A percentile compares a stretch with the other conserved stretches of the same genome.
Conservation (phyloP, 768 basidiomycete species). For the Gyrodon lividus region DNA sequence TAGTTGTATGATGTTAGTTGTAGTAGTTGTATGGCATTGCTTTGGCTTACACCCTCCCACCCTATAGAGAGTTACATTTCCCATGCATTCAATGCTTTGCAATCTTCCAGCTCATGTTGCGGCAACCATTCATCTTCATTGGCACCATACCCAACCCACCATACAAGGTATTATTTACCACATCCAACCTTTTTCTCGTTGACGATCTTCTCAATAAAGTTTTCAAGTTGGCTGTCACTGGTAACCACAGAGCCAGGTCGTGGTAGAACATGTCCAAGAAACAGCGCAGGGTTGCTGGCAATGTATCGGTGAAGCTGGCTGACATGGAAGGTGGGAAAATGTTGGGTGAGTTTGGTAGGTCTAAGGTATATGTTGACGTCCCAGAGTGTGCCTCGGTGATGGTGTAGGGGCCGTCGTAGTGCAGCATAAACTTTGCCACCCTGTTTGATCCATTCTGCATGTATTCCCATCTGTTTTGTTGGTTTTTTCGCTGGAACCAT, state of each 20-base stretch:
- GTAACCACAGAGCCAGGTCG: slow-evolving; percentile 16
- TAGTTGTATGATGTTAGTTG: too few species aligned
- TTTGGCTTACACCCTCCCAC: too few species aligned
- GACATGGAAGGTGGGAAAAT: slow-evolving; percentile 28
- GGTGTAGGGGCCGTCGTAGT: slow-evolving; percentile 18
- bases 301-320: slow-evolving; percentile 15
- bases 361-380: slow-evolving; percentile 1
- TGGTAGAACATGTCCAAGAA: slow-evolving; percentile 15
- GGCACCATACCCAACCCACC: slow-evolving; percentile 13
- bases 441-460: slow-evolving; percentile 13
- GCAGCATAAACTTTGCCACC: slow-evolving; percentile 36
- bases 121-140: too few species aligned
- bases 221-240: slow-evolving; percentile 13
- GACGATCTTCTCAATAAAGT: slow-evolving; percentile 18
- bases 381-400: background rate
- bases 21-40: too few species aligned
- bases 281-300: slow-evolving; percentile 21
- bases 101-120: too few species aligned
- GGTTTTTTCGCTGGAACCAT: slow-evolving; percentile 33
- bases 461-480: slow-evolving; percentile 40
- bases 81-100: too few species aligned
- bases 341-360: slow-evolving; percentile 16
- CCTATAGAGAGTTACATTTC: too few species aligned
- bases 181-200: slow-evolving; percentile 16
- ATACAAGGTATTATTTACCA: slow-evolving; percentile 19